Percentiles rank a stretch among this genome's conserved stretches.
Evolutionary conservation across 2,329 filamentous ascomycete species (phyloP).

Genomic region (Clarireedia monteithiana): DNA sequence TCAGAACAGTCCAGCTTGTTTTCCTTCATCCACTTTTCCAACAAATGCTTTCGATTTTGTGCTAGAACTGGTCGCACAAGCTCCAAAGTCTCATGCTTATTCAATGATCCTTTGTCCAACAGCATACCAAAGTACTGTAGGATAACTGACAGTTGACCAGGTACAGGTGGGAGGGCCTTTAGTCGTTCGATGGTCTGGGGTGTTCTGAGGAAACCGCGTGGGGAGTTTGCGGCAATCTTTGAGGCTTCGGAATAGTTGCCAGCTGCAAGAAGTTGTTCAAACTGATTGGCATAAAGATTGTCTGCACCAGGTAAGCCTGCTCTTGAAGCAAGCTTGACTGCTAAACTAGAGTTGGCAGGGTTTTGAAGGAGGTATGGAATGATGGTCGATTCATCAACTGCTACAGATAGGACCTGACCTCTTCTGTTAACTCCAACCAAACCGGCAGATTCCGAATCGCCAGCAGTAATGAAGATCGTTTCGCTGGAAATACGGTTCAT

Average conservation of each 20-base stretch:
- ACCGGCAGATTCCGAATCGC: constrained; percentile 76
- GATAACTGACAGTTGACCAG: constrained; percentile 85
- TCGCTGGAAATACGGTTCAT: constrained; percentile 99
- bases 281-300: constrained; percentile 84
- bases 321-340: constrained; percentile 91
- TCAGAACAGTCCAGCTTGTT: constrained; percentile 95
- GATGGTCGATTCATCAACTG: constrained; percentile 83
- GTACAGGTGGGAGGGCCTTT: constrained; percentile 74
- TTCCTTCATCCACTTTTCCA: constrained; percentile 97
- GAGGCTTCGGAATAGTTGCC: constrained; percentile 84
- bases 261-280: constrained; percentile 74
- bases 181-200: constrained; percentile 93
- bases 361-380: constrained; percentile 95
- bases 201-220: constrained; percentile 88
- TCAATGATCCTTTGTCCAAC: constrained; percentile 87
- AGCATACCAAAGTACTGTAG: constrained; percentile 97
- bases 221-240: constrained; percentile 94
- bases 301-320: constrained; percentile 92
- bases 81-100: constrained; percentile 90
- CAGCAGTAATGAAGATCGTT: constrained; percentile 92
- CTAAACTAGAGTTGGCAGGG: constrained; percentile 85
- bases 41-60: constrained; percentile 88
- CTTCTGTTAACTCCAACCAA: constrained; percentile 95
- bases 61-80: constrained; percentile 85
- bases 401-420: constrained; percentile 91